Evolutionary conservation across 129 eudicot genomes (phyloP), one percentile per base, ranked within the genome.

Genomic region (Kitagawia praeruptora): DNA sequence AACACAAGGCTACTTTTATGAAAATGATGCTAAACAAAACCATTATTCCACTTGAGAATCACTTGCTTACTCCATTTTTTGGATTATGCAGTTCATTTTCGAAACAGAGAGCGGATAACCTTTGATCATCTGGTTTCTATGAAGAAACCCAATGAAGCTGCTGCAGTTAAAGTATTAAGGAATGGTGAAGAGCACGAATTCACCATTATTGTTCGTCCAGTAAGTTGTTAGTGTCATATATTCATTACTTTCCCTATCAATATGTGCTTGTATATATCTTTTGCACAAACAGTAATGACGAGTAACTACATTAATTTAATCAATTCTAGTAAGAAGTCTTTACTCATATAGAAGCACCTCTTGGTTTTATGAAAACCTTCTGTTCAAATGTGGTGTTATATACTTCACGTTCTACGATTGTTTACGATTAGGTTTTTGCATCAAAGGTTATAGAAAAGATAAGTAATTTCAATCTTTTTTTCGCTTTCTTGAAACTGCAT

Each of bases 81-180:
- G 46, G 31, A 23, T 71, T 87, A 31, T 85, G 75, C 89, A 94
- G 98, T 94, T 92, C 97, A 91, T 66, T 92, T 94, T 80, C 86
- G 98, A 78, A 94, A 94, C 74, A 87, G 97, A 79, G 98, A 94
- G 86, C 84, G 97, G 66, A 94, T 94, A 86, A 94, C 97, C 46
- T 88, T 90, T 84, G 98, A 94, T 83, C 96, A 94, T 87, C 85
- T 94, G 56, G 97, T 94, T 70, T 94, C 98, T 14, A 94, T 94
- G 98, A 94, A 94, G 92, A 94, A 94, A 81, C 97, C 98, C 18
- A 86, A 94, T 80, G 98, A 94, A 78, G 92, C 88, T 70, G 98
- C 98, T 82, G 77, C 56, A 70, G 76, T 94, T 67, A 94, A 76
- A 86, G 92, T 94, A 41, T 78, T 88, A 82, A 91, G 98, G 85